Percentiles rank a stretch among this genome's conserved stretches.
Evolutionary conservation across 2,329 filamentous ascomycete genomes (phyloP).

Genomic region (Cytospora paraplurivora): DNA sequence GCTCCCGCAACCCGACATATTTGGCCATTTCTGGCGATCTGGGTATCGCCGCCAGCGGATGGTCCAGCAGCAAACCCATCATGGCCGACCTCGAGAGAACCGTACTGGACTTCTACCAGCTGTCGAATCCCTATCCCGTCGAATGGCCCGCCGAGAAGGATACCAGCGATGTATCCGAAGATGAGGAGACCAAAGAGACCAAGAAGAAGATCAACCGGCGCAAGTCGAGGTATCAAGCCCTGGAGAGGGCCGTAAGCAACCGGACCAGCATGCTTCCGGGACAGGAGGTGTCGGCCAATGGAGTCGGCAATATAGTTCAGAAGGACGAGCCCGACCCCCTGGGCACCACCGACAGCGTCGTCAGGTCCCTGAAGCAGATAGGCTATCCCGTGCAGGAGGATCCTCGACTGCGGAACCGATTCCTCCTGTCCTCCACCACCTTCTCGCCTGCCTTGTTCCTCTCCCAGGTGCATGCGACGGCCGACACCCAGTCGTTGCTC

Average conservation of each 20-base stretch:
- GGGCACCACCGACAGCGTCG: slow-evolving; percentile 84
- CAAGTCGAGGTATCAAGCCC: slow-evolving; percentile 80
- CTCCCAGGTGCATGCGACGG: slow-evolving; percentile 85
- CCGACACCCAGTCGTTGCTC: slow-evolving; percentile 79
- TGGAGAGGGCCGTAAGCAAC: slow-evolving; percentile 74
- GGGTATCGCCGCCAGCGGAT: slow-evolving; percentile 5
- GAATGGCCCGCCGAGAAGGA: slow-evolving; percentile 88
- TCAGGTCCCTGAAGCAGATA: slow-evolving; percentile 73
- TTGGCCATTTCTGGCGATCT: not conserved
- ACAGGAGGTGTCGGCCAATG: slow-evolving; percentile 65
- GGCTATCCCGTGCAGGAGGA: slow-evolving; percentile 87
- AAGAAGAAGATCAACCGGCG: slow-evolving; percentile 57
- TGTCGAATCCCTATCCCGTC: slow-evolving; percentile 74
- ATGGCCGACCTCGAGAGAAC: slow-evolving; percentile 74
- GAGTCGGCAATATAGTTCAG: slow-evolving; percentile 76
- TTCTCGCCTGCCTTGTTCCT: slow-evolving; percentile 93
- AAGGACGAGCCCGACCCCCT: slow-evolving; percentile 92
- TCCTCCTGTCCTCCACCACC: slow-evolving; percentile 91
- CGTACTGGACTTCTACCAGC: slow-evolving; percentile 87
- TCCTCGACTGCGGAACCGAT: slow-evolving; percentile 74
- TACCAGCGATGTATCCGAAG: slow-evolving; percentile 67
- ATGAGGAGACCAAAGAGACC: slow-evolving; percentile 54
- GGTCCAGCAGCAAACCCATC: slow-evolving; percentile 28
- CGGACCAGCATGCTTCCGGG: slow-evolving; percentile 67
- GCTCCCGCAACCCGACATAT: not conserved